Percentiles rank a stretch among this genome's conserved stretches.
Evolutionary conservation across 1,139 yeast genomes (phyloP).

Genomic region (Suhomyces maxii): DNA sequence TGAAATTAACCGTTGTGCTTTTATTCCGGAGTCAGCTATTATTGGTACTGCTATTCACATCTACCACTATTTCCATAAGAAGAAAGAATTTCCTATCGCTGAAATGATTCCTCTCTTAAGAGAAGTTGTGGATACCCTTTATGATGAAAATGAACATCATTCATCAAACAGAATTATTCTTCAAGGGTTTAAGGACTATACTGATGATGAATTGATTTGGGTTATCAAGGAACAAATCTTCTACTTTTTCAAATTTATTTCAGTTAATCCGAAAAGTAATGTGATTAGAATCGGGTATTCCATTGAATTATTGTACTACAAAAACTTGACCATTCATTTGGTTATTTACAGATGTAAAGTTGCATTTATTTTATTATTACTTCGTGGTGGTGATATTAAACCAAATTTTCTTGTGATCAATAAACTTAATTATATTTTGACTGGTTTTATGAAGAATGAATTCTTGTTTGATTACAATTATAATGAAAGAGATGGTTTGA

Average conservation of each 20-base stretch:
- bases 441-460: conserved; percentile 45
- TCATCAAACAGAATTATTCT: conserved; percentile 24
- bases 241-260: conserved; percentile 36
- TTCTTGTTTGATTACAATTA: conserved; percentile 47
- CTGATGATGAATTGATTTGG: conserved; percentile 17
- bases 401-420: conserved; percentile 22
- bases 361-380: conserved; percentile 29
- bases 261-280: conserved; percentile 30
- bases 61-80: conserved; percentile 25
- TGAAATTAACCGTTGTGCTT: conserved; percentile 38
- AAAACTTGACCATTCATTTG: conserved; percentile 44
- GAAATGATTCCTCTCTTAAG: conserved; percentile 34
- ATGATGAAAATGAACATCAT: conserved; percentile 22
- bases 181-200: conserved; percentile 13
- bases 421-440: conserved; percentile 35
- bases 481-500: conserved; percentile 31
- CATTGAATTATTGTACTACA: conserved; percentile 46
- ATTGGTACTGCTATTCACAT: conserved; percentile 42
- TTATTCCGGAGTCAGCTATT: conserved; percentile 39
- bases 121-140: conserved; percentile 23
- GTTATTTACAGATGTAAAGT: conserved; percentile 40
- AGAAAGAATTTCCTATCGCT: conserved; percentile 17
- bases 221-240: conserved; percentile 32
- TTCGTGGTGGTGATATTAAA: conserved; percentile 13
- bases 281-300: conserved; percentile 33